Base-by-base conservation (phyloP, 2,329 filamentous ascomycete species). In the Xylaria hypoxylon region DNA sequence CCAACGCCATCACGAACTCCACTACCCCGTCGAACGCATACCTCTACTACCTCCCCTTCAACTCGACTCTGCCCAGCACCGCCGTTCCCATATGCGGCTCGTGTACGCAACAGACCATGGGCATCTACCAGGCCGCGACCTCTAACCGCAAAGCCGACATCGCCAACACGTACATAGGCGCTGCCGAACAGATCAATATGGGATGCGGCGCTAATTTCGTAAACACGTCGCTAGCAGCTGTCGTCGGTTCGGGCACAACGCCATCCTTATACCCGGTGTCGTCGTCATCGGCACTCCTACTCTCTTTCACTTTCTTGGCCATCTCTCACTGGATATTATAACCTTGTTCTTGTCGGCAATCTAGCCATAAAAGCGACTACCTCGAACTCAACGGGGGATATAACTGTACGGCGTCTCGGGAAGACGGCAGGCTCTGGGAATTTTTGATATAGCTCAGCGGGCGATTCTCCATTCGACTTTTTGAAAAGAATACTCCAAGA, bases 41-140 rank as follows among this genome's bases (percentile, higher is more conserved):
- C 75, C 85, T 96, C 40, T 99, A 97, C 81, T 95, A 91, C 74
- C 83, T 98, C 2, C 92, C 94, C 0, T 85, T 97, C 62, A 96
- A 96, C 65, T 85, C 89, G 45, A 79, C 84, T 0, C 81, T 97
- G 13, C 92, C 92, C 0, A 84, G 82, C 15, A 86, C 86, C 24
- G 87, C 89, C 28, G 83, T 84, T n/a, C 92, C 94, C 0, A 88
- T 86, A 0, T 99, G 96, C 81, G 90, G 87, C 72, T 81, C 81
- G 45, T 98, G 96, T 77, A 83, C 96, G 48, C 84, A 90, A 74
- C 84, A 92, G 67, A 95, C 92, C 4, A 97, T 98, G 93, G 84
- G 85, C 28, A 86, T 97, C 19, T 97, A 92, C 78, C 89, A 91
- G 59, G 80, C 86, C 0, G 90, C 90, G 33, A 89, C 92, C 0